Conservation (phyloP, 192 early-diverging fungal genomes). For the Podila epigama region DNA sequence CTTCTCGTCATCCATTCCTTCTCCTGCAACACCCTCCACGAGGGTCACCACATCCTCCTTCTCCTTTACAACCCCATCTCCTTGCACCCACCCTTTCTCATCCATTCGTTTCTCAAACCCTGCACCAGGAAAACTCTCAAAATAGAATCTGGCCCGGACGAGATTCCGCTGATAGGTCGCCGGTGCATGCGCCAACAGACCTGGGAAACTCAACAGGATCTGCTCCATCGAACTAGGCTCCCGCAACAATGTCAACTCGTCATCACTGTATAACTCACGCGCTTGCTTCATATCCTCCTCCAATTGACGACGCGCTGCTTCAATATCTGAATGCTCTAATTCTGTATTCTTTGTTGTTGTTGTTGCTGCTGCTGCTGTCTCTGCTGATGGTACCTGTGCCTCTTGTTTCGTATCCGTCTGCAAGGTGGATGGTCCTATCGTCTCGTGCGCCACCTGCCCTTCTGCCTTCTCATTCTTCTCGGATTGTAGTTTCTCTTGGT, state of each 20-base stretch:
- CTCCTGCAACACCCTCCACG: background rate
- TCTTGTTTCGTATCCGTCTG: background rate
- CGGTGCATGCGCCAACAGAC: conserved; percentile 33
- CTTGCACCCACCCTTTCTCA: conserved; percentile 6
- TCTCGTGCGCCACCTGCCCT: no score
- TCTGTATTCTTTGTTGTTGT: no score
- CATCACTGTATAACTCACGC: conserved; percentile 14
- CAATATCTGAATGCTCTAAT: no score
- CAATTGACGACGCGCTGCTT: no score
- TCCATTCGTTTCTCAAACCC: conserved; percentile 24
- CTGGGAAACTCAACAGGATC: conserved; percentile 13
- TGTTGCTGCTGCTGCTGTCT: background rate
- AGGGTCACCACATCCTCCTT: background rate
- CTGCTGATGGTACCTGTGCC: background rate
- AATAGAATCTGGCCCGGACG: conserved; percentile 29
- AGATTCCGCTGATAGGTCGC: conserved; percentile 37
- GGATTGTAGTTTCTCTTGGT: no score
- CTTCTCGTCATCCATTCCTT: background rate
- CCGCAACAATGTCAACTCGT: conserved; percentile 15
- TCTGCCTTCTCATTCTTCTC: no score
- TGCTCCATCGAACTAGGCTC: conserved; percentile 12
- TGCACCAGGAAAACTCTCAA: conserved; percentile 29
- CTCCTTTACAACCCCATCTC: background rate
- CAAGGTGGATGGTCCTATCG: background rate
- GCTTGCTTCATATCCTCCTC: conserved; percentile 17